Conservation (phyloP, 495 filamentous ascomycete species). For the Acidomyces sp. region DNA sequence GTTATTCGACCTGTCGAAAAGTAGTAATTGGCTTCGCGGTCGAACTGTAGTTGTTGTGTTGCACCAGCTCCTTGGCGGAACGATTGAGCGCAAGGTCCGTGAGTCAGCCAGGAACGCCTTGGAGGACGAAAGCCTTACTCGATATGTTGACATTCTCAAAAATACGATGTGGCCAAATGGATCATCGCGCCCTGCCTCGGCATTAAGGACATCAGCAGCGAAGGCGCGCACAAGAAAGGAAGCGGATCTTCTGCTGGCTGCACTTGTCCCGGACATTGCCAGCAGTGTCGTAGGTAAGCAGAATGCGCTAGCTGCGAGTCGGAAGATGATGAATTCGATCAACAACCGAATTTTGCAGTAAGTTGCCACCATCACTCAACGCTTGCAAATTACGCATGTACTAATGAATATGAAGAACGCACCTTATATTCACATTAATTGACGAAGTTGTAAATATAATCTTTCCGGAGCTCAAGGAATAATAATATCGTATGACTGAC, state of each 20-base stretch:
- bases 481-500: slow-evolving; percentile 3
- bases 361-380: slow-evolving; percentile 7
- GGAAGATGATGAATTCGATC: slow-evolving; percentile 27
- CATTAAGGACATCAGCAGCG: slow-evolving; percentile 34
- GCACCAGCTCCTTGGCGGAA: slow-evolving; percentile 63
- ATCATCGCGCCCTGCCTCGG: slow-evolving; percentile 26
- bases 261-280: slow-evolving; percentile 37
- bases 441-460: slow-evolving; percentile 30
- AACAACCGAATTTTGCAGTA: slow-evolving; percentile 33
- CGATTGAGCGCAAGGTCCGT: slow-evolving; percentile 83
- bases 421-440: slow-evolving; percentile 29
- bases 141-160: slow-evolving; percentile 56
- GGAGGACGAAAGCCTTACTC: slow-evolving; percentile 64
- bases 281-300: slow-evolving; percentile 32
- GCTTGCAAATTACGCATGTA: not conserved
- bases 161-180: slow-evolving; percentile 74
- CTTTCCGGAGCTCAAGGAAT: slow-evolving; percentile 20
- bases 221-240: slow-evolving; percentile 40
- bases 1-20: slow-evolving; percentile 83
- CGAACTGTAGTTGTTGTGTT: slow-evolving; percentile 81
- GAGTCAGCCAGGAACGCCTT: slow-evolving; percentile 58
- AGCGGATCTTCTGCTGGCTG: slow-evolving; percentile 29
- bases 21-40: slow-evolving; percentile 88
- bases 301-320: slow-evolving; percentile 29
- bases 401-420: slow-evolving; percentile 21